phyloP scores from a whole-genome alignment of 192 early-diverging fungal species.

The Dissophora ornata region DNA sequence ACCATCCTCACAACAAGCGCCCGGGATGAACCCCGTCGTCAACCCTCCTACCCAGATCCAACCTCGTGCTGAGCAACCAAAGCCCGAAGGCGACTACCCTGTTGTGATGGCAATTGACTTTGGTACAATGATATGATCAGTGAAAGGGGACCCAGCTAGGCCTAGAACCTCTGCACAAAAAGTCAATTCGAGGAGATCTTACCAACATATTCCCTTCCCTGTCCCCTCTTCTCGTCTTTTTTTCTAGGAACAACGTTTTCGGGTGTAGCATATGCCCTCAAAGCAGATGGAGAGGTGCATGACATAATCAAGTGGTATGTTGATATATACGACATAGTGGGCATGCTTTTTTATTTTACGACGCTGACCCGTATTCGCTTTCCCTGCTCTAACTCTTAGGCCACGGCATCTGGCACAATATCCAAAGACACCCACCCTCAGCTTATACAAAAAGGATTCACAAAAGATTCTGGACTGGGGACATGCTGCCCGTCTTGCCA shows the following conservation, averaged over 20 bases:
- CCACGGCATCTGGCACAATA: constrained; percentile 53
- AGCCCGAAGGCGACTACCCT: constrained; percentile 53
- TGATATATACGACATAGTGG: not conserved
- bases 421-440: constrained; percentile 58
- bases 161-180: not conserved
- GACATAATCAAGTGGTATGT: constrained; percentile 63
- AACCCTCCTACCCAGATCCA: constrained; percentile 1
- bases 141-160: not conserved
- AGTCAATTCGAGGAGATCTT: too few species aligned
- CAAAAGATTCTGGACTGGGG: constrained; percentile 59
- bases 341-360: too few species aligned
- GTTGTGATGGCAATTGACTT: constrained; percentile 64
- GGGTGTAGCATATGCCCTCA: constrained; percentile 60
- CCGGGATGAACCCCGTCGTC: constrained; percentile 8
- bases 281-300: constrained; percentile 57
- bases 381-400: constrained; percentile 46
- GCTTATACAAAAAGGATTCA: constrained; percentile 55
- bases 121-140: constrained; percentile 25
- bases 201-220: too few species aligned
- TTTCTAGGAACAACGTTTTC: constrained; percentile 62
- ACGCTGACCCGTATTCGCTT: too few species aligned
- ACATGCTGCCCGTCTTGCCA: constrained; percentile 45
- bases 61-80: constrained; percentile 19
- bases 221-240: not conserved
- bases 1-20: not conserved